Conservation (phyloP, 352 stramenopile species). For the Pythium brassicae region DNA sequence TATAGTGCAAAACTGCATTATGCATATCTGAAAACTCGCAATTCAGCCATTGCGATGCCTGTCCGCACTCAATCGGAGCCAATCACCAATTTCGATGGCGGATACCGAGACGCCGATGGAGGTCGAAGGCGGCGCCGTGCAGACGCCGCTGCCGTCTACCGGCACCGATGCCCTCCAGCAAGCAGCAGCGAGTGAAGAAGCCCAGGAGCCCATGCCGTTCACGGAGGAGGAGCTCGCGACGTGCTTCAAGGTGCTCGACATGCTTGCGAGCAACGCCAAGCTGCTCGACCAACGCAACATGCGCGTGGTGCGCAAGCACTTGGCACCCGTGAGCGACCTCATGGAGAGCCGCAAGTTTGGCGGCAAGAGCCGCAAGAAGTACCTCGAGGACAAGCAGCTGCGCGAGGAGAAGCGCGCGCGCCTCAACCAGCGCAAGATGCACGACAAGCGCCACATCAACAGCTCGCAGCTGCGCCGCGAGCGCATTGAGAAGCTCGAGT, state of each 20-base stretch:
- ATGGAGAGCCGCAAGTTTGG: constrained; percentile 85
- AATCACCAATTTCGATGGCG: constrained; percentile 11
- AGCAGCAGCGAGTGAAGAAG: constrained; percentile 13
- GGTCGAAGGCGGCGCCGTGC: constrained; percentile 31
- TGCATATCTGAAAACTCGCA: no score
- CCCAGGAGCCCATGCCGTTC: constrained; percentile 60
- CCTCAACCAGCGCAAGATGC: constrained; percentile 83
- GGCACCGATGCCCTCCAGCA: neutral
- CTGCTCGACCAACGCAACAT: constrained; percentile 74
- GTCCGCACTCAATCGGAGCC: constrained; percentile 7
- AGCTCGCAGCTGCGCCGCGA: constrained; percentile 86
- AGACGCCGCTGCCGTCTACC: constrained; percentile 20
- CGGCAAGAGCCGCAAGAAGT: constrained; percentile 81
- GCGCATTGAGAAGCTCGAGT: constrained; percentile 89
- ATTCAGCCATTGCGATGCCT: no score
- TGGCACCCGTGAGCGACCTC: constrained; percentile 71
- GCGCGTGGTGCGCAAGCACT: constrained; percentile 71
- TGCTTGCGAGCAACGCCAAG: constrained; percentile 38
- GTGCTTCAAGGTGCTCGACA: constrained; percentile 68
- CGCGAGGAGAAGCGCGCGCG: constrained; percentile 81
- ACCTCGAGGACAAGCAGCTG: constrained; percentile 84
- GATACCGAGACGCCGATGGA: constrained; percentile 16
- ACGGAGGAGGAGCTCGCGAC: constrained; percentile 50
- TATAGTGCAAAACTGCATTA: neutral
- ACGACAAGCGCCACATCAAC: constrained; percentile 93